Conservation (phyloP, 1,139 yeast species). For the Zygotorulaspora mrakii region DNA sequence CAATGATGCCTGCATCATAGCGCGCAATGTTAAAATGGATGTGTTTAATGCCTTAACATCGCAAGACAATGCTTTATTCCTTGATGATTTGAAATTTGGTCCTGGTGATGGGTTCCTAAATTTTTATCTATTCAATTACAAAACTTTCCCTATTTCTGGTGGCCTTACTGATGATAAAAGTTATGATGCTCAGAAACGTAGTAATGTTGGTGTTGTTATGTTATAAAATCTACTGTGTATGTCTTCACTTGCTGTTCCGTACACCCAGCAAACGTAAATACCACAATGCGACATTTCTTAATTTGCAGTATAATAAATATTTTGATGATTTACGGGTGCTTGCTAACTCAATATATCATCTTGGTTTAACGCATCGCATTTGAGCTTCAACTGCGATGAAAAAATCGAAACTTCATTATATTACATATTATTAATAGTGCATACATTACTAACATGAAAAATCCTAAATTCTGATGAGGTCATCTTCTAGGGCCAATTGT, state of each 20-base stretch:
- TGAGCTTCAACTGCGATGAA: too few species aligned
- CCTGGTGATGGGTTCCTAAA: conserved; percentile 91
- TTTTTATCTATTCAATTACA: conserved; percentile 88
- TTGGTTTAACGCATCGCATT: too few species aligned
- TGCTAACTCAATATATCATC: too few species aligned
- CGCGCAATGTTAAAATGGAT: conserved; percentile 63
- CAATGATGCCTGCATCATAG: conserved; percentile 71
- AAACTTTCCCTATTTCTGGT: conserved; percentile 73
- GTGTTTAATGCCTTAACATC: conserved; percentile 90
- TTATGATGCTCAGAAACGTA: conserved; percentile 50
- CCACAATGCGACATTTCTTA: too few species aligned
- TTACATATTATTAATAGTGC: not conserved
- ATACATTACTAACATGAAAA: not conserved
- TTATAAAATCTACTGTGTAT: too few species aligned
- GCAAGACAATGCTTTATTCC: conserved; percentile 81
- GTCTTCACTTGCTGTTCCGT: too few species aligned
- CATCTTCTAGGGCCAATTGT: not conserved
- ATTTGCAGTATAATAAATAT: too few species aligned
- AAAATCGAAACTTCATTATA: not conserved
- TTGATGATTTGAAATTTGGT: conserved; percentile 83
- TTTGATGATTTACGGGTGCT: too few species aligned
- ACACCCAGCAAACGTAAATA: too few species aligned
- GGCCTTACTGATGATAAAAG: conserved; percentile 63
- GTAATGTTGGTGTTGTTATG: conserved; percentile 89
- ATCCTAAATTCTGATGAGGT: not conserved